A percentile compares a stretch with the other conserved stretches of the same genome.
Evolutionary conservation across 202 grass and related monocot genomes (phyloP).

Genomic region (Panicum hallii): DNA sequence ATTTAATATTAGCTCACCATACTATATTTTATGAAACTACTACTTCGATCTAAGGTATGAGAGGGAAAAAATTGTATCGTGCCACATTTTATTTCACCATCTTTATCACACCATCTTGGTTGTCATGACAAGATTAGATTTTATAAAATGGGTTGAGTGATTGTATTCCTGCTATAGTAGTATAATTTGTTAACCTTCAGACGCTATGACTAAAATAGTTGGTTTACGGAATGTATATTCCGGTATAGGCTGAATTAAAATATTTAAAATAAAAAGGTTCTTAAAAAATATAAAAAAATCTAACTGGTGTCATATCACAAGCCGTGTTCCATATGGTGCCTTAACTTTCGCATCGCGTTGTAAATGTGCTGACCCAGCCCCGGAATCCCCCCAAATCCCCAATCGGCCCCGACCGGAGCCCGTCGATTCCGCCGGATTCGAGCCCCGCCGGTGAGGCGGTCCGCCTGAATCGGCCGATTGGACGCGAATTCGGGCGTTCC

Average conservation of each 20-base stretch:
- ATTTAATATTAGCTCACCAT: background rate
- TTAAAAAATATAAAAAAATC: background rate
- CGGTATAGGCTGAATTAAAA: too few relatives aligned
- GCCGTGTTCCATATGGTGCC: slow-evolving; percentile 3
- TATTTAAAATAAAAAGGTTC: background rate
- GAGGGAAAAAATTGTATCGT: background rate
- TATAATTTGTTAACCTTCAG: background rate
- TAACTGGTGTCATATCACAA: slow-evolving; percentile 13
- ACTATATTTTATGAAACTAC: too few relatives aligned
- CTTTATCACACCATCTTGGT: too few relatives aligned
- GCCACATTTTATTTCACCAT: too few relatives aligned
- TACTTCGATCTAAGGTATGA: too few relatives aligned
- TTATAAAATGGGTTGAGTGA: background rate
- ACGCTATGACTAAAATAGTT: background rate
- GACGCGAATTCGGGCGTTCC: slow-evolving; percentile 26
- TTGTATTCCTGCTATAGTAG: background rate
- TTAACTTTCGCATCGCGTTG: slow-evolving; percentile 8
- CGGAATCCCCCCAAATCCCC: slow-evolving; percentile 21
- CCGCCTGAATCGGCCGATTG: background rate
- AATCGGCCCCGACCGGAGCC: slow-evolving; percentile 26
- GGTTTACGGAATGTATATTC: too few relatives aligned
- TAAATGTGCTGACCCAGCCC: slow-evolving; percentile 31
- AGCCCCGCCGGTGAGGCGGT: slow-evolving; percentile 20
- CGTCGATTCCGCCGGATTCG: slow-evolving; percentile 43
- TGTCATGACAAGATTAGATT: too few relatives aligned